Evolutionary conservation across 805 yeast genomes (phyloP), one percentile per base, ranked within the genome.

Genomic region (Priceomyces haplophilus): DNA sequence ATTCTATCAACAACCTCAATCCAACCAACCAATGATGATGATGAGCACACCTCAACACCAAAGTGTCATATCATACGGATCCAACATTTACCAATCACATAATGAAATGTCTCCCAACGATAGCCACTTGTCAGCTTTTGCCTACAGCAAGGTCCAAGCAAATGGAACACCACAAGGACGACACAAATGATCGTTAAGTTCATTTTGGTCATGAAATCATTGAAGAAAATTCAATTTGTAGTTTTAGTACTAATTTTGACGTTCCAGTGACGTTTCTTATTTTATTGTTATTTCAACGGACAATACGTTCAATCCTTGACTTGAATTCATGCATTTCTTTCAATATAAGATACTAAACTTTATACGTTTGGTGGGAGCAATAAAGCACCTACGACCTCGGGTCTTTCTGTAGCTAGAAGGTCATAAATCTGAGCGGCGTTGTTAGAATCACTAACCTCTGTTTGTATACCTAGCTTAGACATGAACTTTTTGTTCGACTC

Each of bases 391-490:
- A 87, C 80, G 24, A 80, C 82, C 19, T 72, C 67, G 0, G 90
- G 88, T 50, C 95, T 69, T 56, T 88, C 95, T 0, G 91, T 85
- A 1, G 91, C 89, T 45, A 87, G 63, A 34, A 87, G 62, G 53
- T 87, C 91, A 62, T 77, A 88, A 47, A 77, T 81, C 48, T 78
- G 75, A 10, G 85, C 90, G 0, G 88, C 85, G 50, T 77, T 77
- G 48, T 69, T 54, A 8, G 73, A 83, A 55, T 80, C 85, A 21
- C 86, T 76, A 3, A 82, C 67, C 52, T 87, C 93, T 15, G 81
- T 56, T 54, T 80, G 83, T n/a, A 85, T 77, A 0, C 95, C 95
- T 44, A 83, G 61, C 4, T 67, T 59, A 19, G 74, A 71, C 44
- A 87, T 70, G 45, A 57, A 62, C 31, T 63, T 59, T 37, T 76